Evolutionary conservation across 257 asterid species (phyloP), one percentile per base, ranked within the genome.

Genomic region (Fraxinus quadrangulata): DNA sequence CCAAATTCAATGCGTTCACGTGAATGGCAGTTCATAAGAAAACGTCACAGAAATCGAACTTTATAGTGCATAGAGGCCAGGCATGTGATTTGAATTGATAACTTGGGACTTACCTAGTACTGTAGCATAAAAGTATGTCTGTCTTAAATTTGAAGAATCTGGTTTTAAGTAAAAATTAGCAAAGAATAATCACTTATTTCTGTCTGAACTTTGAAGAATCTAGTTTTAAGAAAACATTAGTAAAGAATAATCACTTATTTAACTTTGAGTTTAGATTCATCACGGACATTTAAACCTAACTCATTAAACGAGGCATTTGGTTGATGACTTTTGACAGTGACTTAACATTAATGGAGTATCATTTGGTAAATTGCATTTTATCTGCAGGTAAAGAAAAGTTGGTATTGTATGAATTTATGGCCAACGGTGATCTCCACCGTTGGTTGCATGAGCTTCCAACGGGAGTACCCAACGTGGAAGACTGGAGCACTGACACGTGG

Each of bases 401-500:
- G 54, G 97, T 91, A 11, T 39, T 95, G 65, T 87, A 79, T 76
- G 99, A 93, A 79, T 95, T 93, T 67, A 93, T 95, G 96, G 89
- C 93, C 74, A 93, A 93, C 79, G 99, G 99, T 6, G 97, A 95
- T 79, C 96, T 95, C 81, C 96, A 89, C 81, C 88, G 99, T 17
- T 93, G 98, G 99, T 82, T 93, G 71, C 97, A 93, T 51, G 98
- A 89, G 81, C 98, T 95, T 49, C 99, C 97, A 5, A 33, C 94
- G 0, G 99, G 97, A 30, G 81, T 81, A 8, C 86, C 88, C 51
- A 87, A 93, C 68, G 89, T 93, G 45, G 99, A 95, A 54, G 99
- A 95, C 70, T 95, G 99, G 99, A 93, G 93, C 77, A 79, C 85
- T 49, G 99, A 95, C 88, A 90, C 97, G 26, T 95, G 98, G 99